Base-by-base conservation (phyloP, 768 basidiomycete species). In the Leccinellum rugosiceps region DNA sequence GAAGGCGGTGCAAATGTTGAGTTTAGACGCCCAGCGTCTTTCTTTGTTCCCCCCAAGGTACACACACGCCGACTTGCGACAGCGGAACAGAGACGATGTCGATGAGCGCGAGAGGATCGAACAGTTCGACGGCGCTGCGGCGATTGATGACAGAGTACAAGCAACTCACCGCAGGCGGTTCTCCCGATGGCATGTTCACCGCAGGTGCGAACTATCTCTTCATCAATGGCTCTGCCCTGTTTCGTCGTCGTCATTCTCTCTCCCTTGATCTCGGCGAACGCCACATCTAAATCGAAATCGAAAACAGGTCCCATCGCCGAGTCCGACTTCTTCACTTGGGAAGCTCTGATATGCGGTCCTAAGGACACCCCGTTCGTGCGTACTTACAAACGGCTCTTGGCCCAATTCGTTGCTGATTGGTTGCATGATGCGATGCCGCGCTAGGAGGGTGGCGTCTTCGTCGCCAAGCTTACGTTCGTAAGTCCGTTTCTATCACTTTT, bases 171-270 rank as follows among this genome's bases (percentile, higher is more conserved):
- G 77, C 92, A 8, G 86, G 87, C 76, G 90, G 49, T 62, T 86
- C 91, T 15, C 90, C 92, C 6, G 95, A 98, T 73, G 90, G 87
- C 55, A 97, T 98, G 94, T 97, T 97, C 70, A 96, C 94, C 50
- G 94, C 95, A 58, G 92, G 88, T 82, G 61, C 57, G 56, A 23
- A n/a, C 23, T 48, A n/a, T 21, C 47, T 23, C 26, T n/a, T 25
- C 25, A 25, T 25, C 25, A 25, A 25, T 25, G 25, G 4, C 25
- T 30, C 13, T 34, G 34, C 41, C 41, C 41, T 43, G 41, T 43
- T 43, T 43, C 41, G 41, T 43, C 41, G 11, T 43, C 41, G 11
- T 43, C 41, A 10, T 43, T n/a, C 9, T 31, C 9, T 10, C 30
- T 10, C 30, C 10, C 30, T 31, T 10, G 30, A 38, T 7, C 34